phyloP scores from a whole-genome alignment of 805 yeast genomes.

The Alloascoidea africana region DNA sequence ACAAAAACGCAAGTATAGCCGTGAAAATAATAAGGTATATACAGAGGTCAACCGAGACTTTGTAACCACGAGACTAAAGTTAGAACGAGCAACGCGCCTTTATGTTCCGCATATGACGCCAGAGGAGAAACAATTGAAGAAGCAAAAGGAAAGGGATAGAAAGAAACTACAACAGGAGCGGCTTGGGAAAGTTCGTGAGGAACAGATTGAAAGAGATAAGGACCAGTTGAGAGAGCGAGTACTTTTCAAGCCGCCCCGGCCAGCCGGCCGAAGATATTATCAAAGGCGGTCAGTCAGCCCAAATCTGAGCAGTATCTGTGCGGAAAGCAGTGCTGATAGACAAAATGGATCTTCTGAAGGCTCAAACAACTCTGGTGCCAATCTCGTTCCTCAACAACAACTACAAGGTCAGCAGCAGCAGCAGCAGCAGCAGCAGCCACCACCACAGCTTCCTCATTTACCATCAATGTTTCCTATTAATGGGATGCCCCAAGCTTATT shows the following conservation, averaged over 20 bases:
- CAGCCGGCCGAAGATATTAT: background rate
- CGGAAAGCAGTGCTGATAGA: too few species aligned
- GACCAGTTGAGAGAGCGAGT: slow-evolving; percentile 1
- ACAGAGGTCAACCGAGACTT: background rate
- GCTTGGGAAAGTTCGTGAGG: background rate
- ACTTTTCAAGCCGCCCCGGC: background rate
- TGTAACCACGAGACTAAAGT: background rate
- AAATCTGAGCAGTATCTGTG: too few species aligned
- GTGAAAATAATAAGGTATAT: background rate
- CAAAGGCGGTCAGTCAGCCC: background rate
- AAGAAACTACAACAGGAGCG: background rate
- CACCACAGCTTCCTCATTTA: too few species aligned
- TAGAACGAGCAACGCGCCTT: background rate
- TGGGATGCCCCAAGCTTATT: too few species aligned
- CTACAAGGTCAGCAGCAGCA: too few species aligned
- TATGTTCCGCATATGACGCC: slow-evolving; percentile 1
- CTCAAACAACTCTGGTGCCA: too few species aligned
- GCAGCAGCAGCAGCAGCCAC: too few species aligned
- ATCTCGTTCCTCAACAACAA: too few species aligned
- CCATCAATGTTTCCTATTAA: too few species aligned
- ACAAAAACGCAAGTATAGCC: background rate
- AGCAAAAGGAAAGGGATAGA: slow-evolving; percentile 1
- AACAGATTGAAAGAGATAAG: slow-evolving; percentile 1
- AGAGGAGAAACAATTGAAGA: background rate
- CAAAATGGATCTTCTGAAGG: too few species aligned